Conservation (phyloP, 1,284 basidiomycete genomes). For the Anthracocystis walkeri region DNA sequence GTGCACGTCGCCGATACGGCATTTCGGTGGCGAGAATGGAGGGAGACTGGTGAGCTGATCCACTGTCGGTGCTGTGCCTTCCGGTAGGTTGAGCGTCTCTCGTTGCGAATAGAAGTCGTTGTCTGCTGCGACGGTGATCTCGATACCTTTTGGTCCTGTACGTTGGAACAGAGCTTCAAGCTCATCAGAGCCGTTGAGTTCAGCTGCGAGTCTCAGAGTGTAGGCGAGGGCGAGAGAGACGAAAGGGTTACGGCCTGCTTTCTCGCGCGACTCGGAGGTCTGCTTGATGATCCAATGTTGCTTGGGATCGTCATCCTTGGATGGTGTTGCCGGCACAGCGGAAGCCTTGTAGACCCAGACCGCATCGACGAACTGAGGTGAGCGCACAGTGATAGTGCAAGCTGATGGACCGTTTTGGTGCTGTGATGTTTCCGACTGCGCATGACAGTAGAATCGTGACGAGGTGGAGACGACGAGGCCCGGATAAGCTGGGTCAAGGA, state of each 20-base stretch:
- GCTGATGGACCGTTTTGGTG: not conserved
- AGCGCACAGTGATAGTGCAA: slow-evolving; percentile 77
- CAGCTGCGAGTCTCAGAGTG: slow-evolving; percentile 75
- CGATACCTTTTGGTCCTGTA: slow-evolving; percentile 73
- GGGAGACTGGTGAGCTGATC: slow-evolving; percentile 74
- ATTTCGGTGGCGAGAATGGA: slow-evolving; percentile 75
- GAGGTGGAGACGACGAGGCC: slow-evolving; percentile 77
- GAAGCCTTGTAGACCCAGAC: slow-evolving; percentile 80
- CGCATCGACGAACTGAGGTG: slow-evolving; percentile 88
- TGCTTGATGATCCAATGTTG: slow-evolving; percentile 46
- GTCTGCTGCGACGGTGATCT: slow-evolving; percentile 85
- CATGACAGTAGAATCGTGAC: slow-evolving; percentile 86
- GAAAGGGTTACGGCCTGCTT: slow-evolving; percentile 82
- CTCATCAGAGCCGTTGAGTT: slow-evolving; percentile 69
- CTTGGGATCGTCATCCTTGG: slow-evolving; percentile 4
- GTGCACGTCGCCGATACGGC: slow-evolving; percentile 80
- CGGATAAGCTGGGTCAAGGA: slow-evolving; percentile 67
- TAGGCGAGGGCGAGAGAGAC: slow-evolving; percentile 86
- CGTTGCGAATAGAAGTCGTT: slow-evolving; percentile 98
- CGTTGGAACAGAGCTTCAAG: slow-evolving; percentile 15
- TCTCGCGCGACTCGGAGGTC: slow-evolving; percentile 35
- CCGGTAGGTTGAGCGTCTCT: slow-evolving; percentile 72
- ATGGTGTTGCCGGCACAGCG: slow-evolving; percentile 2
- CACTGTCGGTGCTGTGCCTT: slow-evolving; percentile 53
- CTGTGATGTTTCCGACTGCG: slow-evolving; percentile 39